These are phyloP conservation scores for Lachnellula suecica DNA, from an alignment of 2,329 filamentous ascomycete genomes.

Conservation along the genomic window DNA sequence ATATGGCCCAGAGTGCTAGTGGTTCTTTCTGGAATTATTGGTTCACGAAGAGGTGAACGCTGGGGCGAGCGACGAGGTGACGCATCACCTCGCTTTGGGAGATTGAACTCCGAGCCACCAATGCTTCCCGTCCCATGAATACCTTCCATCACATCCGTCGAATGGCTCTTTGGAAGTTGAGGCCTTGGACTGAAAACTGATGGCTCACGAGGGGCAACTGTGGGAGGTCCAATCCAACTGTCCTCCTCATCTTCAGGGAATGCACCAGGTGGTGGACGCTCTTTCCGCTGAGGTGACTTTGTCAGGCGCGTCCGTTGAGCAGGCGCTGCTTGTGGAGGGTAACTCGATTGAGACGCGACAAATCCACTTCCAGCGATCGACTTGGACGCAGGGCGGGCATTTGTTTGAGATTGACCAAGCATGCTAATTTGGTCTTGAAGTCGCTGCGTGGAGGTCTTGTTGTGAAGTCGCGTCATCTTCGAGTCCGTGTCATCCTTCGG, in stretches of 20 bases:
- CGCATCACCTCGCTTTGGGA: slow-evolving; percentile 41
- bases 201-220: slow-evolving; percentile 25
- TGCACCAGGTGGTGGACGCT: slow-evolving; percentile 48
- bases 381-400: slow-evolving; percentile 31
- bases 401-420: slow-evolving; percentile 53
- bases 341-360: slow-evolving; percentile 18
- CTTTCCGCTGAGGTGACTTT: slow-evolving; percentile 16
- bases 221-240: slow-evolving; percentile 61
- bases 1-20: slow-evolving; percentile 46
- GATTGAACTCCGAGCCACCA: slow-evolving; percentile 45
- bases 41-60: slow-evolving; percentile 29
- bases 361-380: slow-evolving; percentile 27
- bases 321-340: slow-evolving; percentile 14
- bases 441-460: slow-evolving; percentile 89
- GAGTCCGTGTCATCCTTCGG: slow-evolving; percentile 43
- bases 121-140: slow-evolving; percentile 49
- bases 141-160: slow-evolving; percentile 61
- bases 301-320: slow-evolving; percentile 14
- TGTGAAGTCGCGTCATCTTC: slow-evolving; percentile 58
- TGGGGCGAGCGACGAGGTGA: slow-evolving; percentile 29
- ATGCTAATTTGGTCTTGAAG: slow-evolving; percentile 89
- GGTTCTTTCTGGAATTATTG: slow-evolving; percentile 25
- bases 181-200: slow-evolving; percentile 47
- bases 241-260: slow-evolving; percentile 60
- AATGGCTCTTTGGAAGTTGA: slow-evolving; percentile 57